Conservation (phyloP, 2,329 filamentous ascomycete genomes). For the Penicillium sp. region DNA sequence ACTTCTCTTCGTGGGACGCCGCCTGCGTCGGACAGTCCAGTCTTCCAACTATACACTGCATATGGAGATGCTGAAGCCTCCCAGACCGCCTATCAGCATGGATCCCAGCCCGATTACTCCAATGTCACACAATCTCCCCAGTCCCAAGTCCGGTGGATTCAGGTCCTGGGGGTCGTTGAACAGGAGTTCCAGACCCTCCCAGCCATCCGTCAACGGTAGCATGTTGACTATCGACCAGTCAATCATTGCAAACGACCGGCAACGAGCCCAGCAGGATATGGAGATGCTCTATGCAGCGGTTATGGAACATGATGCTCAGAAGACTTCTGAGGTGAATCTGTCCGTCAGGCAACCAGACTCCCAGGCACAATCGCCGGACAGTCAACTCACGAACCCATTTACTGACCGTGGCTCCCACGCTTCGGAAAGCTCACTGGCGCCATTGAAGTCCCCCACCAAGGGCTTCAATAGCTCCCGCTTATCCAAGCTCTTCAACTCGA, state of each 20-base stretch:
- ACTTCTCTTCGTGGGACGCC: constrained; percentile 61
- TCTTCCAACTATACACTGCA: constrained; percentile 53
- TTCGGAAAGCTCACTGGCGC: constrained; percentile 24
- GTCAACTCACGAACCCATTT: constrained; percentile 29
- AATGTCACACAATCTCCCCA: constrained; percentile 32
- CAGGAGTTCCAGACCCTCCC: constrained; percentile 31
- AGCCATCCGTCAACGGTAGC: constrained; percentile 55
- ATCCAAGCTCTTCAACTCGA: constrained; percentile 44
- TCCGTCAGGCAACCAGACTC: constrained; percentile 18
- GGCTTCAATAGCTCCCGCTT: constrained; percentile 36
- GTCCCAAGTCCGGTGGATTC: constrained; percentile 39
- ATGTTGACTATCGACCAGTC: constrained; percentile 73
- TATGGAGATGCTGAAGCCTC: constrained; percentile 57
- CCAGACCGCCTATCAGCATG: constrained; percentile 28
- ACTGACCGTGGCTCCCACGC: constrained; percentile 29
- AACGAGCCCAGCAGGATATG: constrained; percentile 76
- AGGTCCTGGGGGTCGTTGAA: constrained; percentile 40
- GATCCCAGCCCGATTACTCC: constrained; percentile 40
- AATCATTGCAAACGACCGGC: constrained; percentile 71
- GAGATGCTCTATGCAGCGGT: constrained; percentile 90
- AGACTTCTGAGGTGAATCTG: constrained; percentile 30
- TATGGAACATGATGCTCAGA: constrained; percentile 75
- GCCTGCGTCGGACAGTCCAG: constrained; percentile 53
- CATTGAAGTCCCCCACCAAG: constrained; percentile 26
- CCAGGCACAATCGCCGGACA: constrained; percentile 25